phyloP scores from a whole-genome alignment of 257 asterid species.

The Parsonsia alboflavescens region DNA sequence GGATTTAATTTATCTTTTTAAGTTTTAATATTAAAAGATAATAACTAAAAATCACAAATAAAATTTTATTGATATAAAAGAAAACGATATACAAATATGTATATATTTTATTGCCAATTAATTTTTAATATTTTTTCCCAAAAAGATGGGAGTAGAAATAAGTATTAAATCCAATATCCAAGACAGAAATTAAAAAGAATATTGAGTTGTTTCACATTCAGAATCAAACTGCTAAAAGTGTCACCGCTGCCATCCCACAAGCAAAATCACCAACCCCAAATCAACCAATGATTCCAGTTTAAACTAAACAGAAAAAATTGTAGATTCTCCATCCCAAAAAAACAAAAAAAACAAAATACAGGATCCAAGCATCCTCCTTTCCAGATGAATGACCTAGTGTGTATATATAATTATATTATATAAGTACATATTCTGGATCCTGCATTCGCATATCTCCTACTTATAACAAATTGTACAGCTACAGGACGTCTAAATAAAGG shows the following conservation, averaged over 20 bases:
- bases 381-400: neutral
- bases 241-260: neutral
- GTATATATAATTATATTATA: neutral
- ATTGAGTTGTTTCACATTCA: conserved; percentile 20
- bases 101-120: too few species aligned
- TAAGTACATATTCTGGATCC: neutral
- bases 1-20: too few species aligned
- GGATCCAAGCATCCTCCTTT: conserved; percentile 2
- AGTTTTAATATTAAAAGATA: too few species aligned
- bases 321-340: conserved; percentile 2
- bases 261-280: conserved; percentile 20
- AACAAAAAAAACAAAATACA: neutral
- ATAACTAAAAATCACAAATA: too few species aligned
- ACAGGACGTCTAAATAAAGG: conserved; percentile 9
- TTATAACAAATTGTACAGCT: conserved; percentile 9
- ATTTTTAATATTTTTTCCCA: too few species aligned
- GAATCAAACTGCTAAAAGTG: conserved; percentile 7
- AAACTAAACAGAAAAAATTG: conserved; percentile 9
- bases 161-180: neutral
- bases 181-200: conserved; percentile 16
- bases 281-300: conserved; percentile 20
- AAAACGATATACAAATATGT: too few species aligned
- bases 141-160: too few species aligned
- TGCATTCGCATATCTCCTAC: neutral
- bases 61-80: too few species aligned